These are phyloP conservation scores for Rutidosis leptorrhynchoides DNA, from an alignment of 129 eudicot genomes.

Conservation along the genomic window DNA sequence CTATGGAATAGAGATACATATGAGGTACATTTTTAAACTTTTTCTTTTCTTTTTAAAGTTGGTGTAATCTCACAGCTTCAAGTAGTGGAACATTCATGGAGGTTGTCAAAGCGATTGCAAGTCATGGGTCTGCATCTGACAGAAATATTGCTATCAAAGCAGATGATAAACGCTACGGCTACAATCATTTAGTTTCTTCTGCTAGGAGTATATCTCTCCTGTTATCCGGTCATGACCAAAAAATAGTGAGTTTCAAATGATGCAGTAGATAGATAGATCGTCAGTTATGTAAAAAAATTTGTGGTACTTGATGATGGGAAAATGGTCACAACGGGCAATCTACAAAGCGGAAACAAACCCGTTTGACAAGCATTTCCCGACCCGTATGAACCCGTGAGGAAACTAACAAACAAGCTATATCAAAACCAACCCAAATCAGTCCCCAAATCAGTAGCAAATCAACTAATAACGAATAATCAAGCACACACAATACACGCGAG, in stretches of 20 bases:
- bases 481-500: too few species aligned
- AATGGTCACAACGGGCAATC: too few species aligned
- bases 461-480: too few species aligned
- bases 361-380: too few species aligned
- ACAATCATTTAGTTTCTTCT: conserved; percentile 61
- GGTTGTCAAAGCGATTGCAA: conserved; percentile 61
- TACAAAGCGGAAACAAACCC: too few species aligned
- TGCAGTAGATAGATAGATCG: background rate
- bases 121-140: conserved; percentile 45
- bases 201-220: conserved; percentile 57
- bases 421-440: too few species aligned
- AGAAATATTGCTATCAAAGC: conserved; percentile 63
- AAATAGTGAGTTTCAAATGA: conserved; percentile 46
- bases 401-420: too few species aligned
- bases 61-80: conserved; percentile 41
- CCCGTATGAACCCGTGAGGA: too few species aligned
- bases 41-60: conserved; percentile 3
- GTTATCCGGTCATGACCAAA: conserved; percentile 34
- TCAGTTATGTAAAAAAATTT: background rate
- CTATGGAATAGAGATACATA: background rate
- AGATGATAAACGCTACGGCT: conserved; percentile 68
- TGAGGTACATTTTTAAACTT: background rate
- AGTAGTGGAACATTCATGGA: conserved; percentile 63
- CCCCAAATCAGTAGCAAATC: too few species aligned
- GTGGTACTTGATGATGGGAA: too few species aligned